Evolutionary conservation across 1,139 yeast genomes (phyloP), one percentile per base, ranked within the genome.

Genomic region (Lodderomyces orthopsilosis): DNA sequence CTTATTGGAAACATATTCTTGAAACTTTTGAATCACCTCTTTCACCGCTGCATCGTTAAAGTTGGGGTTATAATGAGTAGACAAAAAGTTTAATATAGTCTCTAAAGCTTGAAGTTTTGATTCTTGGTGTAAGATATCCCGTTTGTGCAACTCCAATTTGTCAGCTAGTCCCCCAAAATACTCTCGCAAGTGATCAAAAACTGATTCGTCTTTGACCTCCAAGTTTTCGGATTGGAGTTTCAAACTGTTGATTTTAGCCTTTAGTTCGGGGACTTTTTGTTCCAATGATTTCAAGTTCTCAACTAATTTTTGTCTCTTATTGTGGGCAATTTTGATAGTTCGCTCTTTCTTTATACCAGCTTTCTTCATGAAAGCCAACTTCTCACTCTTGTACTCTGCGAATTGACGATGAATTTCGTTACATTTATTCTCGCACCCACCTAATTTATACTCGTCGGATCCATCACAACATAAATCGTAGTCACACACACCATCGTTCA

Each of bases 401-500:
- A 48, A 70, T 46, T 72, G 76, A 7, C 49, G 43, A 41, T 61
- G 59, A 5, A 73, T 68, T 47, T 79, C 79, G 0, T 51, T 55
- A 61, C 98, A 91, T 46, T 67, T 70, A 52, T 80, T 74, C 10
- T 77, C 78, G 58, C 94, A 85, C 7, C 35, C 53, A 42, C 62
- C 74, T 51, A 57, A 66, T 50, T 48, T 23, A 46, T 63, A 62
- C 62, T 94, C 99, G 61, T 94, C 98, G 1, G 93, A 79, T 1
- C 99, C 98, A 62, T 94, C 98, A 62, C 99, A 94, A 63, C 99
- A 93, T 14, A 73, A 47, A 19, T 83, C 86, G 58, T 85, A 87
- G 61, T 94, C 99, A 66, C 99, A 94, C 2, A 85, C 82, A 0
- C 98, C 98, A 63, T 94, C 98, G 54, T 85, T 81, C 30, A 91